Evolutionary conservation across 2,329 filamentous ascomycete species (phyloP).

Genomic region (Davidsoniella eucalypti): DNA sequence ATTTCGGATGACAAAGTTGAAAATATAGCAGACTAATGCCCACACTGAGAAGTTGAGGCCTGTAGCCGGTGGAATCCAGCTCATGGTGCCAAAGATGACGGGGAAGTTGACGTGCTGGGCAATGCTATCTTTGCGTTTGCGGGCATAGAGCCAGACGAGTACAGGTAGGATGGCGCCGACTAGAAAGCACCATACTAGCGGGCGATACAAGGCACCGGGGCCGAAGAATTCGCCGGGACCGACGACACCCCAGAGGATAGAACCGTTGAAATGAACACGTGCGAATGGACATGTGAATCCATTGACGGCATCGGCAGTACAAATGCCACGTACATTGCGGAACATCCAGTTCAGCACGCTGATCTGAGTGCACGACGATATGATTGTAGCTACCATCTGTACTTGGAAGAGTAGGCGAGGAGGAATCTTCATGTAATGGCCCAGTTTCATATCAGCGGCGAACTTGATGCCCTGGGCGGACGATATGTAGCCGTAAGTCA

Average conservation of each 20-base stretch:
- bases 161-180: slow-evolving; percentile 61
- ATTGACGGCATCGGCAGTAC: slow-evolving; percentile 64
- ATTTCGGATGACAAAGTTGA: slow-evolving; percentile 61
- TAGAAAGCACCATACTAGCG: slow-evolving; percentile 67
- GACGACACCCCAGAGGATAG: slow-evolving; percentile 78
- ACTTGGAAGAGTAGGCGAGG: slow-evolving; percentile 64
- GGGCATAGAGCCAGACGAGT: slow-evolving; percentile 54
- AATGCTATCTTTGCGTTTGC: slow-evolving; percentile 41
- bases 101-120: slow-evolving; percentile 67
- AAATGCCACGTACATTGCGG: slow-evolving; percentile 55
- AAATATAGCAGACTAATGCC: slow-evolving; percentile 70
- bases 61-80: slow-evolving; percentile 75
- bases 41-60: slow-evolving; percentile 81
- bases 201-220: slow-evolving; percentile 53
- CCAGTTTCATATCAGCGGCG: slow-evolving; percentile 71
- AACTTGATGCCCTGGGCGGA: slow-evolving; percentile 83
- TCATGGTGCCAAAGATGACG: slow-evolving; percentile 65
- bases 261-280: slow-evolving; percentile 78
- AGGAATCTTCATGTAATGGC: slow-evolving; percentile 78
- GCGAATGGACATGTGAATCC: slow-evolving; percentile 80
- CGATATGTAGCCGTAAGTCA: slow-evolving; percentile 80
- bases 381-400: slow-evolving; percentile 57
- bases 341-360: slow-evolving; percentile 86
- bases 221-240: slow-evolving; percentile 74
- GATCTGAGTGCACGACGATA: slow-evolving; percentile 69